Evolutionary conservation across 306 rosid genomes (phyloP), one percentile per base, ranked within the genome.

Genomic region (Mucuna pruriens): DNA sequence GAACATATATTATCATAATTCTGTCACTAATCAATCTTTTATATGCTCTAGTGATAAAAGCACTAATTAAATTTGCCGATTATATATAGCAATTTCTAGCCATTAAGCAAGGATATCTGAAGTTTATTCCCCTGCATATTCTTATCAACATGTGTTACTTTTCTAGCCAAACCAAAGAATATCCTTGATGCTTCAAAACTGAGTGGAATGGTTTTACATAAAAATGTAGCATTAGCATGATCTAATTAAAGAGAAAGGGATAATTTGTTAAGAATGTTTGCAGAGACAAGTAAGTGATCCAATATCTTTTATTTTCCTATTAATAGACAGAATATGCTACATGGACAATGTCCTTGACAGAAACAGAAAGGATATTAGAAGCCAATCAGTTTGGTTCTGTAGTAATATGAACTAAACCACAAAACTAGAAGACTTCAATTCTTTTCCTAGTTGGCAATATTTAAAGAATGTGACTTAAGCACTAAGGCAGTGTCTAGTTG

Each of bases 111-210:
- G 73, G 80, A 68, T 84, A 6, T 69, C 34, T 71, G 38, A 36
- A 82, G 88, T 81, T 81, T 85, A 81, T 85, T 85, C 88, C 66
- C 55, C 7, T 71, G 85, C 11, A 85, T 81, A 85, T 85, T 46
- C 88, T 65, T 77, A 31, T 16, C 54, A 55, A 73, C 15, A 54
- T 8, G 34, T 62, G 74, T 42, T 38, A 65, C 73, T 46, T 71
- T 69, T 76, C 42, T 55, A 46, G 38, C 76, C 63, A 75, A 80
- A 76, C 74, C 85, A 45, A 72, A 72, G 88, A 81, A 85, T 81
- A 85, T 81, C 36, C 88, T 81, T 49, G 73, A 66, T 76, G 72
- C 85, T 63, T 71, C 49, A 31, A 44, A 71, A 65, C 61, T 77
- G 34, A 77, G 62, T 71, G 83, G 76, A 52, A 77, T 54, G 23